A percentile compares a stretch with the other conserved stretches of the same genome.
These are phyloP conservation scores for Pleurotus salmoneostramineus DNA, from an alignment of 768 basidiomycete genomes.

Conservation along the genomic window DNA sequence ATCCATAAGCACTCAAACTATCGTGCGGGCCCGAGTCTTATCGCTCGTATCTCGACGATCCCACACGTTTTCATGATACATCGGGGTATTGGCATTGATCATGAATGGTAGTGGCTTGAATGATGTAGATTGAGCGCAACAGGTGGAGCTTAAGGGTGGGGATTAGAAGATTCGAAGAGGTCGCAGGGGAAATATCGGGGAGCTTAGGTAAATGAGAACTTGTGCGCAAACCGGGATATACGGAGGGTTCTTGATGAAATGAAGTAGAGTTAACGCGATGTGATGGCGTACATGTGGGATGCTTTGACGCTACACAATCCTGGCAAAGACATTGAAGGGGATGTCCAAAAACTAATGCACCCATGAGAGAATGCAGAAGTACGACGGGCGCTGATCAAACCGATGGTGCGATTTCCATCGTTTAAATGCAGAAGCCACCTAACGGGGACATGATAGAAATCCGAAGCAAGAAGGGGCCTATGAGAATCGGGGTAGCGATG, in stretches of 20 bases:
- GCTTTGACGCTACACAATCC: too few species aligned
- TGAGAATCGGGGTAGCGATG: too few species aligned
- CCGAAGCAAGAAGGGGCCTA: too few species aligned
- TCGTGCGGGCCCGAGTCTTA: background rate
- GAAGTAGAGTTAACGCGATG: background rate
- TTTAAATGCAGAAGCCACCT: too few species aligned
- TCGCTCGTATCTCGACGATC: background rate
- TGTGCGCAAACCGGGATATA: background rate
- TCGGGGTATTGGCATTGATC: background rate
- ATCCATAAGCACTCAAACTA: background rate
- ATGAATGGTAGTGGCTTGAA: background rate
- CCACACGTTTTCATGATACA: background rate
- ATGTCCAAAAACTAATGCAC: too few species aligned
- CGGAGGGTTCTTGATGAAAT: background rate
- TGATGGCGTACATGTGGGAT: background rate
- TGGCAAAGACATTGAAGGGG: too few species aligned
- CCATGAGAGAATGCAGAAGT: too few species aligned
- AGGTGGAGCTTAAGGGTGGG: background rate
- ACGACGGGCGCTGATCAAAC: too few species aligned
- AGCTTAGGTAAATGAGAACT: background rate
- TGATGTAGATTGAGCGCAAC: background rate
- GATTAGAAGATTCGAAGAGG: background rate
- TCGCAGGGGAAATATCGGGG: background rate
- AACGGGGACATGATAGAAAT: too few species aligned
- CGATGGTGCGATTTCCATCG: too few species aligned